Conservation (phyloP, 257 asterid genomes). For the Coffea canephora region DNA sequence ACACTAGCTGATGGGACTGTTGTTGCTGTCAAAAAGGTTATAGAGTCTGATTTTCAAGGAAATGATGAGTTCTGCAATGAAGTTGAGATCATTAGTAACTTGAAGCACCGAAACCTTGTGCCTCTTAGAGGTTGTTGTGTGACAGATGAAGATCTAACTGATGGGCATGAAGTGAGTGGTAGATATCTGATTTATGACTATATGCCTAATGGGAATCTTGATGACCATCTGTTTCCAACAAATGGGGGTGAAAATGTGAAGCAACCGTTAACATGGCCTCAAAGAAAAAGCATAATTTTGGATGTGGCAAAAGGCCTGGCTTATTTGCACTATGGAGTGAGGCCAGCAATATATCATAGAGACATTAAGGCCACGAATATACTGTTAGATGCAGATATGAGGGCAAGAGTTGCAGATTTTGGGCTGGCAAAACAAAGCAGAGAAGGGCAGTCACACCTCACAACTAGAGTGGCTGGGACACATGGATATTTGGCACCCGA, state of each 20-base stretch:
- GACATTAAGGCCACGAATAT: conserved; percentile 88
- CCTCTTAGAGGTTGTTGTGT: conserved; percentile 92
- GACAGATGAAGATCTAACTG: conserved; percentile 33
- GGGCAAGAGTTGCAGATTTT: conserved; percentile 91
- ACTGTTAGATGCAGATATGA: conserved; percentile 71
- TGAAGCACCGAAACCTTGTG: conserved; percentile 85
- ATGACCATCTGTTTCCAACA: conserved; percentile 55
- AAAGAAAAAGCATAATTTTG: conserved; percentile 68
- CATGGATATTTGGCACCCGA: conserved; percentile 94
- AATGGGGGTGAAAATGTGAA: conserved; percentile 14
- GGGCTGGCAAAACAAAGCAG: conserved; percentile 72
- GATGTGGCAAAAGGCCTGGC: conserved; percentile 78
- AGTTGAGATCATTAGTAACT: conserved; percentile 87
- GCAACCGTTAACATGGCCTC: conserved; percentile 68
- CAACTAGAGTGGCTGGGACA: conserved; percentile 94
- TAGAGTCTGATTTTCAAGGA: conserved; percentile 76
- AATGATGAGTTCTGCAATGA: conserved; percentile 82
- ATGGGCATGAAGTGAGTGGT: conserved; percentile 30
- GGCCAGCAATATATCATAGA: conserved; percentile 79
- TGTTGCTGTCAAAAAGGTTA: conserved; percentile 72
- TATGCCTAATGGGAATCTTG: conserved; percentile 91
- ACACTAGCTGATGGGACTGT: conserved; percentile 59
- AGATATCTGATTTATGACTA: conserved; percentile 82
- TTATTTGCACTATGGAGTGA: conserved; percentile 78
- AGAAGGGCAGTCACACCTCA: conserved; percentile 90